Evolutionary conservation across 306 rosid species (phyloP), one percentile per base, ranked within the genome.

Genomic region (Malus asiatica): DNA sequence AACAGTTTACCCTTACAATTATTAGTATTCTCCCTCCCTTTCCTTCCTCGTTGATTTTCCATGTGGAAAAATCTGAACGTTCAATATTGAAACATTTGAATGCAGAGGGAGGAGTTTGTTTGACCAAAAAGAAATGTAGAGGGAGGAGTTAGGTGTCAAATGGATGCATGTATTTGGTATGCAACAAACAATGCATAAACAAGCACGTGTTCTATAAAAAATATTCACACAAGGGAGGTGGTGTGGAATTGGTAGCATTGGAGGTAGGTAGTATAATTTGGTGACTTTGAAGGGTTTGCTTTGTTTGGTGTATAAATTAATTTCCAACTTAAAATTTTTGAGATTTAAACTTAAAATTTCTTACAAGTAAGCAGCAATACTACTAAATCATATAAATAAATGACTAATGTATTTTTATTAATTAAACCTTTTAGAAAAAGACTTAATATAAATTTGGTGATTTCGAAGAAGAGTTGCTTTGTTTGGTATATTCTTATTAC

Each of bases 211-310:
- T 35, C 3, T 4, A 2, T 35, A 14, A 9, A 38, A 20, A 66
- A 33, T 1, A 38, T 7, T 35, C 40, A 1, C 35, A 18, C 29
- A 38, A 18, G 59, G 57, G 12, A n/a, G 65, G 30, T 22, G 61
- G 27, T 12, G 32, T 52, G 38, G 10, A 44, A 60, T 6, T 59
- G 33, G 55, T 48, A 5, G 55, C 16, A 5, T 48, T 48, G 55
- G 71, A 30, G 86, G 77, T 84, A 61, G 90, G 86, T 84, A 80
- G 82, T 52, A 55, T 58, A 55, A 45, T 61, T 78, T 68, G 74
- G 66, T 20, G 73, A 15, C 84, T 75, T 80, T 9, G 45, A 48
- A 48, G 6, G 3, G 20, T 46, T 46, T 46, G 55, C 20, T 48
- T 48, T 48, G 55, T 48, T 48, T 48, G 55, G 55, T 0, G 16